Evolutionary conservation across 768 basidiomycete genomes (phyloP).

Genomic region (Lactarius pseudohatsudake): DNA sequence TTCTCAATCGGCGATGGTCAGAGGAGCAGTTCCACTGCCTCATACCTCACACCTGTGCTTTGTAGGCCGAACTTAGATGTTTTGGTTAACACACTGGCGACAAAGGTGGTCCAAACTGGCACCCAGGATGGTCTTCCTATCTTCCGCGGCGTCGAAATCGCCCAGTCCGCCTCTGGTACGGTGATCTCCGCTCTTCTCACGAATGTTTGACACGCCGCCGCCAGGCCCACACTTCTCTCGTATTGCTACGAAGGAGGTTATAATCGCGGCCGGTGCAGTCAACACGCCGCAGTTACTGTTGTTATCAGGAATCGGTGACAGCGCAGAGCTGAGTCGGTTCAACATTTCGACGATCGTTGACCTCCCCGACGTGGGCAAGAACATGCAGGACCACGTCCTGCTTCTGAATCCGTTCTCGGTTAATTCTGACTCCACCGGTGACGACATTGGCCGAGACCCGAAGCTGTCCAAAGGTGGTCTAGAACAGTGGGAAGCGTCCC

Average conservation of each 20-base stretch:
- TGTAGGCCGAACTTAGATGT: not conserved
- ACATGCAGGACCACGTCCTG: constrained; percentile 34
- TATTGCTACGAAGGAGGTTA: constrained; percentile 13
- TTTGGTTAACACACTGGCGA: not conserved
- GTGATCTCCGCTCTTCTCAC: not conserved
- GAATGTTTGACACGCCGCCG: not conserved
- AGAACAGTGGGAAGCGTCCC: constrained; percentile 14
- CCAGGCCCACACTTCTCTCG: constrained; percentile 24
- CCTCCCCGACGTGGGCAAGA: constrained; percentile 34
- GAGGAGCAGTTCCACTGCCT: too few relatives aligned
- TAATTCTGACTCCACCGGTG: constrained; percentile 8
- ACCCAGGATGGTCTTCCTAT: not conserved
- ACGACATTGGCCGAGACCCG: constrained; percentile 18
- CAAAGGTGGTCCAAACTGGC: not conserved
- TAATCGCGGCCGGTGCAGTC: constrained; percentile 25
- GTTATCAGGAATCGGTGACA: constrained; percentile 35
- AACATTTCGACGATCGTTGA: constrained; percentile 31
- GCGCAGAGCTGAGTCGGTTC: constrained; percentile 26
- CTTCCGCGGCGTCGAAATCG: not conserved
- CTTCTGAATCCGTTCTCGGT: constrained; percentile 2
- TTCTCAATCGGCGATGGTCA: too few relatives aligned
- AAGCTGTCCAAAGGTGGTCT: constrained; percentile 7
- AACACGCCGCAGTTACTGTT: constrained; percentile 31
- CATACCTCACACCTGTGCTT: constrained; percentile 1
- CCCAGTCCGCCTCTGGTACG: not conserved